Percentiles rank a stretch among this genome's conserved stretches.
These are phyloP conservation scores for Monosporascus cannonballus DNA, from an alignment of 2,329 filamentous ascomycete genomes.

Conservation along the genomic window DNA sequence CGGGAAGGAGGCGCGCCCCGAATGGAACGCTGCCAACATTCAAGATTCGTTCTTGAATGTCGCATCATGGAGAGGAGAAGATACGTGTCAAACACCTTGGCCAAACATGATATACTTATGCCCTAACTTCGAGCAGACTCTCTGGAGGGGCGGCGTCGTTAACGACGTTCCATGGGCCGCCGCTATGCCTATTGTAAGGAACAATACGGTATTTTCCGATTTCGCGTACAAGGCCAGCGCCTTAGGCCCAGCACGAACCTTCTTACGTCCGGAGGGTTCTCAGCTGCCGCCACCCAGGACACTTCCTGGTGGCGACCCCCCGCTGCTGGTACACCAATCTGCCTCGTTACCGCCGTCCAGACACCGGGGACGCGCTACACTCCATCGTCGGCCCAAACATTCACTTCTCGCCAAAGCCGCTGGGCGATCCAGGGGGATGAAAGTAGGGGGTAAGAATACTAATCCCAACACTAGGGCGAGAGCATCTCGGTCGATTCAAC, in stretches of 20 bases:
- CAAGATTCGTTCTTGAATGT: neutral
- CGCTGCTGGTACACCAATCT: too few species aligned
- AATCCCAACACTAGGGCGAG: too few species aligned
- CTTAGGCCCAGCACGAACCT: neutral
- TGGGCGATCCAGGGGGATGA: too few species aligned
- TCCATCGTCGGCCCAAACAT: too few species aligned
- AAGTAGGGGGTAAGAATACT: too few species aligned
- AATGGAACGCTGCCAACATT: neutral
- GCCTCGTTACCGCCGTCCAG: too few species aligned
- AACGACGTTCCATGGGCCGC: neutral
- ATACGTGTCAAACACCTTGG: neutral
- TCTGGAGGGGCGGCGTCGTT: neutral
- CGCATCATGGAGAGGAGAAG: neutral
- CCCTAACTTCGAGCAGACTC: neutral
- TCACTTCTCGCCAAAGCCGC: too few species aligned
- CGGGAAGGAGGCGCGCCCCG: neutral
- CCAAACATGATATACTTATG: neutral
- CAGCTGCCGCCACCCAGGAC: too few species aligned
- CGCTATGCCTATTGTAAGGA: neutral
- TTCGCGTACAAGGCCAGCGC: neutral
- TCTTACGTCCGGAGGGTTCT: neutral
- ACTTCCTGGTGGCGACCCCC: too few species aligned
- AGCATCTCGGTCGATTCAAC: too few species aligned
- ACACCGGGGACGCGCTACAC: too few species aligned
- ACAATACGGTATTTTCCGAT: neutral